Evolutionary conservation across 495 filamentous ascomycete species (phyloP), one percentile per base, ranked within the genome.

Genomic region (Penicillium crystallinum): DNA sequence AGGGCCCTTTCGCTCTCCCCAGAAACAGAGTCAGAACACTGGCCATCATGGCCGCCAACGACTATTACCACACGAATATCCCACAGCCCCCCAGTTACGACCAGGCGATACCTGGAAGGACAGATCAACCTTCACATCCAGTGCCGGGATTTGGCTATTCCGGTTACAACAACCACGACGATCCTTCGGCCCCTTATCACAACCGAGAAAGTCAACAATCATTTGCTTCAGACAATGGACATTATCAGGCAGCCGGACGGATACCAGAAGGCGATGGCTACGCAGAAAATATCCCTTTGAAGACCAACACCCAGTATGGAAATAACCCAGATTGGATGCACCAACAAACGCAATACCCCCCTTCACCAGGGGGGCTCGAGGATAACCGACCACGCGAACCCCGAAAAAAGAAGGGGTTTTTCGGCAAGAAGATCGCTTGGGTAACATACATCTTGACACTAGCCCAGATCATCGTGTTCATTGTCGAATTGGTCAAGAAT

Each of bases 381-480:
- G 49, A 49, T 36, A 53, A 30, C 33, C 53, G 38, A 11, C 46
- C 36, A 45, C 47, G 42, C 54, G 62, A 53, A 19, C 56, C 50
- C 54, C 52, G 57, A 40, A 59, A 62, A 57, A 74, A 68, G 57
- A 70, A 75, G 49, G 73, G 77, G 0, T 82, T 79, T 56, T 81
- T 83, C 42, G 67, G 63, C 10, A 77, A 82, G 67, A 79, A 77
- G 61, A 84, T 91, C 59, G 81, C 92, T 1, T 91, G 88, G 77
- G 84, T 95, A 11, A 87, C 89, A 8, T 98, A 90, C 66, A 65
- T 83, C 34, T 79, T 97, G 36, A 91, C 90, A 4, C 30, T 82
- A 14, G 77, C 89, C 17, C 90, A 97, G 66, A 69, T 95, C 11
- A 74, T 74, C 9, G 90, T 97, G n/a, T 98, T 98, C 58, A 88